These are phyloP conservation scores for Bombardia bombarda DNA, from an alignment of 495 filamentous ascomycete species.

Conservation along the genomic window DNA sequence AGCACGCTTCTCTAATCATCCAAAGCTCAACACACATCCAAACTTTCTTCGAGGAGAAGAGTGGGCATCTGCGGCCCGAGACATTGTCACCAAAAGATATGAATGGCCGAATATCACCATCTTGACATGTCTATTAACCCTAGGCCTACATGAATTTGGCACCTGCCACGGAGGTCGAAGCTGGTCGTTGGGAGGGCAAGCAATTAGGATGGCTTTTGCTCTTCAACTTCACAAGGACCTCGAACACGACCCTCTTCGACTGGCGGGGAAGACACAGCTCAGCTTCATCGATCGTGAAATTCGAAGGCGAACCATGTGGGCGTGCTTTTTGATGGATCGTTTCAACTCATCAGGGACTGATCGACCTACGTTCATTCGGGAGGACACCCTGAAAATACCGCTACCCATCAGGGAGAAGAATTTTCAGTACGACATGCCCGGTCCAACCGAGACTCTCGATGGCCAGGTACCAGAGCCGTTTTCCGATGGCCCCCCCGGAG, in stretches of 20 bases:
- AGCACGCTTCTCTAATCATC: slow-evolving; percentile 92
- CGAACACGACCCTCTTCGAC: slow-evolving; percentile 70
- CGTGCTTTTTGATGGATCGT: slow-evolving; percentile 92
- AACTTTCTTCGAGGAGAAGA: slow-evolving; percentile 86
- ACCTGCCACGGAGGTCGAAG: slow-evolving; percentile 94
- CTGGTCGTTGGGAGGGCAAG: slow-evolving; percentile 92
- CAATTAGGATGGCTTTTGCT: slow-evolving; percentile 93
- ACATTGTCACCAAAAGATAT: slow-evolving; percentile 76
- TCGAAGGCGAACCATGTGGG: slow-evolving; percentile 91
- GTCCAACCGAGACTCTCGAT: slow-evolving; percentile 75
- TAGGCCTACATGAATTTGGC: slow-evolving; percentile 92
- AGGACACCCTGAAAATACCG: slow-evolving; percentile 81
- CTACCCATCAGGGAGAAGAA: slow-evolving; percentile 85
- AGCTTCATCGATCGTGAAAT: slow-evolving; percentile 93
- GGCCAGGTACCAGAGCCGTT: slow-evolving; percentile 63
- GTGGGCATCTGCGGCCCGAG: slow-evolving; percentile 78
- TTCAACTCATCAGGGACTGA: slow-evolving; percentile 96
- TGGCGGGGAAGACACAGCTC: slow-evolving; percentile 60
- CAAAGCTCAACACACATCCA: slow-evolving; percentile 71
- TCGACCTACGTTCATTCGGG: slow-evolving; percentile 82
- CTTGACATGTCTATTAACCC: slow-evolving; percentile 75
- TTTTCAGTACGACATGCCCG: slow-evolving; percentile 86
- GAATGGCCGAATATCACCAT: slow-evolving; percentile 96
- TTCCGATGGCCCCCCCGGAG: slow-evolving; percentile 50
- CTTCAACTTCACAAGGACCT: slow-evolving; percentile 89